Evolutionary conservation across 306 rosid genomes (phyloP).

Genomic region (Chamaecrista fasciculata): DNA sequence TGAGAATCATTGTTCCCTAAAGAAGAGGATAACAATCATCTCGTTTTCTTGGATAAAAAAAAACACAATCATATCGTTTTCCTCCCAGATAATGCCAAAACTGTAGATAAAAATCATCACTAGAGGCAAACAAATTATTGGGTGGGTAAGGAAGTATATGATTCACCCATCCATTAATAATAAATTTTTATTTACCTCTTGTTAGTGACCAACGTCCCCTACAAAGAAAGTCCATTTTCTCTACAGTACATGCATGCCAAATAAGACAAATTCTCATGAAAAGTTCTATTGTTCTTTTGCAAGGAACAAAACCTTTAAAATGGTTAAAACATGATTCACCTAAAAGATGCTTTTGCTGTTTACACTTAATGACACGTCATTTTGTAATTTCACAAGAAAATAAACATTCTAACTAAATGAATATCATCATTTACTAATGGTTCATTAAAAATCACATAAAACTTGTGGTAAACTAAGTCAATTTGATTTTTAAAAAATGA

Average conservation of each 20-base stretch:
- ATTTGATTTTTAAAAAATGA: no score
- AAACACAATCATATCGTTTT: neutral
- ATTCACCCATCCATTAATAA: slow-evolving; percentile 1
- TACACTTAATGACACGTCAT: no score
- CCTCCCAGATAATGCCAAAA: neutral
- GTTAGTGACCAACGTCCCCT: neutral
- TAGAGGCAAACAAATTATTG: neutral
- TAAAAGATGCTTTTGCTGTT: no score
- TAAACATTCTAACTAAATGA: no score
- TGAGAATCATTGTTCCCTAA: neutral
- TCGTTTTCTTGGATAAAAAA: no score
- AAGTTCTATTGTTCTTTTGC: neutral
- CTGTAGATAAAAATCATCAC: neutral
- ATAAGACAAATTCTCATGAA: neutral
- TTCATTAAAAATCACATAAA: no score
- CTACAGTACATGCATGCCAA: neutral
- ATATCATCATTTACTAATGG: no score
- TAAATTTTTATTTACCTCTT: slow-evolving; percentile 9
- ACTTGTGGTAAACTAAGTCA: no score
- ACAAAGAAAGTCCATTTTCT: neutral
- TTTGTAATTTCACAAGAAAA: no score
- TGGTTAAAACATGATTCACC: no score
- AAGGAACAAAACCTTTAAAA: no score
- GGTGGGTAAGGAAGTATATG: neutral
- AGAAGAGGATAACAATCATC: neutral